Base-by-base conservation (phyloP, 768 basidiomycete species). In the Suillus tomentosus region DNA sequence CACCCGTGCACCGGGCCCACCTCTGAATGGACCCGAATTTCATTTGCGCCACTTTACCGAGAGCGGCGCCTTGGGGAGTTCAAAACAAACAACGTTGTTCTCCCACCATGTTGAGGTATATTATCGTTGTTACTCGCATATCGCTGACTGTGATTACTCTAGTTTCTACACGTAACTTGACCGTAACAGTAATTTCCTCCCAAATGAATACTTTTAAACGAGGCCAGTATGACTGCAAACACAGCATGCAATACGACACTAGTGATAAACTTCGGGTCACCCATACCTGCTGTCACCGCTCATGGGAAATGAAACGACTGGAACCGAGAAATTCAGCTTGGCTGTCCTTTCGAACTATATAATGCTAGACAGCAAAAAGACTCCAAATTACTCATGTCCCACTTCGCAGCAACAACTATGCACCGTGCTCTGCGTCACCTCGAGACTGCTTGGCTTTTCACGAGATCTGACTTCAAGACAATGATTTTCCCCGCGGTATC, bases 401-500 rank as follows among this genome's bases (percentile, higher is more conserved):
- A 14, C 50, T 27, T 17, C 50, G 6, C 15, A 51, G 27, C 50
- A 15, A 31, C 8, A 15, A 27, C 50, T 27, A 17, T 51, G 50
- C 50, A 15, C 15, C 1, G 3, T 51, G 27, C 8, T 15, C 15
- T 51, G 8, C 50, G 0, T 67, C 62, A 71, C 70, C 50, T 68
- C 63, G 55, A 72, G 42, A 77, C 76, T 6, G 50, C 70, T 10
- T 77, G 69, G 65, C 72, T 79, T 55, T 79, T 79, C 65, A 79
- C 76, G 9, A 66, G 65, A 19, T 71, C 79, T 6, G 79, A 79
- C 62, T 73, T 63, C 66, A 76, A 77, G 64, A 74, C 77, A 10
- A 73, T 71, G 10, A 62, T 79, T 19, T 63, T 79, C 62, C 79
- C 79, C 0, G 68, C 74, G 22, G 79, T 79, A 64, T 62, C 68